Evolutionary conservation across 2,329 filamentous ascomycete species (phyloP).

Genomic region (Orbilia oligospora): DNA sequence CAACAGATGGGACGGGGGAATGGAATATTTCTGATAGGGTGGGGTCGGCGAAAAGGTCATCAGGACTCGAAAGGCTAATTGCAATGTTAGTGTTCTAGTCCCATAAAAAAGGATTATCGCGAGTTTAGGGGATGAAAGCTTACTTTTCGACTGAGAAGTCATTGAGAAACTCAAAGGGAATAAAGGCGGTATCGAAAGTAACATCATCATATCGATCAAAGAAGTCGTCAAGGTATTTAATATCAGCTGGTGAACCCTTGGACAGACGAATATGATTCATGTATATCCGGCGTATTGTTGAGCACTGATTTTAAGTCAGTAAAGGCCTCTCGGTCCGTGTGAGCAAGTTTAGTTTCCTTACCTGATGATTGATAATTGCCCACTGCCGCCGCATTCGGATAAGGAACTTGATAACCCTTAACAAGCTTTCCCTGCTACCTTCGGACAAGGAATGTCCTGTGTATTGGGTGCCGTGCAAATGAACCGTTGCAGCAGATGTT

Average conservation of each 20-base stretch:
- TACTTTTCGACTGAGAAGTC: slow-evolving; percentile 60
- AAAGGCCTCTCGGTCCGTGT: neutral
- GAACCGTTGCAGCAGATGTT: slow-evolving; percentile 87
- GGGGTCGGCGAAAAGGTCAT: slow-evolving; percentile 59
- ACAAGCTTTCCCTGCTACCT: slow-evolving; percentile 48
- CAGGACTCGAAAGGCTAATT: slow-evolving; percentile 49
- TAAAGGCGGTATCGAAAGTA: slow-evolving; percentile 58
- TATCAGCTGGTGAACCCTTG: slow-evolving; percentile 62
- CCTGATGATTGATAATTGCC: slow-evolving; percentile 60
- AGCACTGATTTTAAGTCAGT: slow-evolving; percentile 36
- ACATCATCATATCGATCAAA: slow-evolving; percentile 59
- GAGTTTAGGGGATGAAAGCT: neutral
- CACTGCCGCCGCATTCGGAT: slow-evolving; percentile 59
- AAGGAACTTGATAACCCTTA: slow-evolving; percentile 55
- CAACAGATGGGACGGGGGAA: slow-evolving; percentile 56
- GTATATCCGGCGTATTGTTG: slow-evolving; percentile 58
- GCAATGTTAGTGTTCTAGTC: slow-evolving; percentile 9
- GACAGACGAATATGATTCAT: slow-evolving; percentile 62
- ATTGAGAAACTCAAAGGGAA: slow-evolving; percentile 57
- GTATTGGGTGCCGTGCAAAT: slow-evolving; percentile 88
- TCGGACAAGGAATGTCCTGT: slow-evolving; percentile 68
- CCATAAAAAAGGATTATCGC: too few relatives aligned
- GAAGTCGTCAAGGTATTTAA: slow-evolving; percentile 62
- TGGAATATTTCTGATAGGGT: slow-evolving; percentile 59
- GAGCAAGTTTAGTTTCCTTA: neutral